phyloP scores from a whole-genome alignment of 768 basidiomycete species.

The Rhodotorula diobovata region DNA sequence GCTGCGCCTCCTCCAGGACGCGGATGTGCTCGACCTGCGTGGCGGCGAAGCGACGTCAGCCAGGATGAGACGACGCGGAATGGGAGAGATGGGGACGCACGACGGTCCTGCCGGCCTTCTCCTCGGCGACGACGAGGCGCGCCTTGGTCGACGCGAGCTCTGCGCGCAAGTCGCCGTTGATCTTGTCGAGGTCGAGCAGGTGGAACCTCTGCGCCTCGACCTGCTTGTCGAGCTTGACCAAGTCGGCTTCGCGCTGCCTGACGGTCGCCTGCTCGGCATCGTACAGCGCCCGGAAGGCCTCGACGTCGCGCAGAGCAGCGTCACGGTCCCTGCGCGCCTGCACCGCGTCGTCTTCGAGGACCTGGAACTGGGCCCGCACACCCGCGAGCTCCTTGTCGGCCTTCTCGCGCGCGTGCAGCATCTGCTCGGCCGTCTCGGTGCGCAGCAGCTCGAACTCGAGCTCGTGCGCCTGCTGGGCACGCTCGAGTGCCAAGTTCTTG shows the following conservation, averaged over 20 bases:
- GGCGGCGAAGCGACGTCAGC: conserved; percentile 54
- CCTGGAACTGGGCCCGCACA: conserved; percentile 70
- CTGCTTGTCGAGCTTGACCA: conserved; percentile 48
- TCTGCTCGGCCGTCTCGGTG: conserved; percentile 27
- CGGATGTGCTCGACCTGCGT: conserved; percentile 59
- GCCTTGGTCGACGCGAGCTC: conserved; percentile 47
- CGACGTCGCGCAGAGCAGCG: conserved; percentile 66
- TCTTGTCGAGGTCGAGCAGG: conserved; percentile 52
- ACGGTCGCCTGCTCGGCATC: conserved; percentile 56
- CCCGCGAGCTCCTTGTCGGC: conserved; percentile 70
- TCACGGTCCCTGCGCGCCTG: conserved; percentile 78
- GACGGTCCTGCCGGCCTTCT: conserved; percentile 50
- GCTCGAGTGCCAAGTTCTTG: conserved; percentile 25
- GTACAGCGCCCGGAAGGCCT: conserved; percentile 56
- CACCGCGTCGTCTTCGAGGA: conserved; percentile 81
- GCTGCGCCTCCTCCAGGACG: background rate
- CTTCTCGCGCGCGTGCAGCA: conserved; percentile 51
- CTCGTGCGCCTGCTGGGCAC: conserved; percentile 45
- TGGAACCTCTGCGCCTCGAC: conserved; percentile 41
- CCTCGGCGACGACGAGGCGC: conserved; percentile 24
- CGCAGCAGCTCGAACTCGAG: conserved; percentile 27
- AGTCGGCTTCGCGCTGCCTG: conserved; percentile 26
- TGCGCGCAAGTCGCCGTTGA: conserved; percentile 46
- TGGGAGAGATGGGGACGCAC: conserved; percentile 46
- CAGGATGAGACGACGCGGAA: no score